Base-by-base conservation (phyloP, 108 stramenopile species). In the Cyclotella cryptica region DNA sequence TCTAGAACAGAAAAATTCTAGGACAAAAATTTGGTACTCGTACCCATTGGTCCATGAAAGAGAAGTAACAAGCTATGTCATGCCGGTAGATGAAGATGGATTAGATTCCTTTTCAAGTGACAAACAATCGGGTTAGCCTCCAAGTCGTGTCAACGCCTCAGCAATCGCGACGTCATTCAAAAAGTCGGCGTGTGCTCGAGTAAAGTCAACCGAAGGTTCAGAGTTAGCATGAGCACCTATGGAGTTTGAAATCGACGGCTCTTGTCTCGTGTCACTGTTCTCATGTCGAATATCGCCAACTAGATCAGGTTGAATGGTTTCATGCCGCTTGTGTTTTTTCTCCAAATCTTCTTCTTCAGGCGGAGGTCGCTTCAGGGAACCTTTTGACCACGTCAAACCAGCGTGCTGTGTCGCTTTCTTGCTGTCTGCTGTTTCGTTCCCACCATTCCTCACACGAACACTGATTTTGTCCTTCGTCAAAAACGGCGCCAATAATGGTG, bases 161-260 rank as follows among this genome's bases (percentile, higher is more conserved):
- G 72, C 72, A 61, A 63, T 58, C 14, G 72, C 44, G 29, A 58
- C 26, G 10, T 72, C 72, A 62, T 72, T 59, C 15, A 42, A 41
- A 22, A 47, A 21, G 21, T 47, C 43, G 35, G 42, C 15, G 4
- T 66, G 17, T 2, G 65, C 41, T 46, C 22, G 65, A 46, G 44
- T 11, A 44, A 44, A 18, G n/a, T 44, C 57, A 45, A 22, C 8
- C 13, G 43, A 24, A 11, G 65, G 43, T 6, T 44, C 13, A 7
- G n/a, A 22, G 41, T 66, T 27, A 43, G 21, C 21, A 40, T 40
- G 41, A 3, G 13, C 17, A 40, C 35, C 62, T 35, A 40, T 12
- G 12, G 24, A 26, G 55, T 21, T 24, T 55, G 55, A 7, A n/a
- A 22, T n/a, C 3, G n/a, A 19, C 24, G 55, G 12, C 3, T 26